These are phyloP conservation scores for Trypanosomatidae sp. DNA, from an alignment of 208 protist genomes.

Conservation along the genomic window DNA sequence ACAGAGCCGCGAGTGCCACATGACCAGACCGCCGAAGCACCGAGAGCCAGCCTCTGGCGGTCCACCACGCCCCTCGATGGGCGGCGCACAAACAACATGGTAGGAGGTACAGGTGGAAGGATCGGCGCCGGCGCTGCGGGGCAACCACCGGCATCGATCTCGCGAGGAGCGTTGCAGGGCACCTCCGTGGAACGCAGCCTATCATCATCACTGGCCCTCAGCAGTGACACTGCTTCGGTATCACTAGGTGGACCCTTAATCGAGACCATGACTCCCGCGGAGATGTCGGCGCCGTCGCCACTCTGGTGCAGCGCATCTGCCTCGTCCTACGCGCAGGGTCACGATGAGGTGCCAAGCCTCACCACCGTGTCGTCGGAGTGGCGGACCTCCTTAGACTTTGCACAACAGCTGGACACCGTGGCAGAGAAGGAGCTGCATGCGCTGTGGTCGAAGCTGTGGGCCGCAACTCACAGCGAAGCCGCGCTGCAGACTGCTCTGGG, in stretches of 20 bases:
- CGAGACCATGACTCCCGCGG: not conserved
- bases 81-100: not conserved
- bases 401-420: constrained; percentile 34
- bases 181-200: not conserved
- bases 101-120: not conserved
- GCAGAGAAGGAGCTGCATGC: constrained; percentile 46
- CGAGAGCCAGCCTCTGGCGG: not conserved
- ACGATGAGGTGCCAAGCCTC: not conserved
- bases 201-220: constrained; percentile 22
- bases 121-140: not conserved
- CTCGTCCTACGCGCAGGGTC: not conserved
- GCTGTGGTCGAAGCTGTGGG: constrained; percentile 45
- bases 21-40: not conserved
- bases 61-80: not conserved
- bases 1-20: not conserved
- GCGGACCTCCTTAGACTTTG: constrained; percentile 42
- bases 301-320: constrained; percentile 1
- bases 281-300: not conserved
- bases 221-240: constrained; percentile 18
- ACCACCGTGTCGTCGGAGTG: constrained; percentile 3
- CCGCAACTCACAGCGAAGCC: constrained; percentile 41
- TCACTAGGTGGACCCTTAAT: constrained; percentile 1
- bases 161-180: not conserved
- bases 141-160: not conserved
- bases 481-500: constrained; percentile 36